Percentiles rank a stretch among this genome's conserved stretches.
Conservation (phyloP, 139 green algal species). For the Spirogloea muscicola region DNA sequence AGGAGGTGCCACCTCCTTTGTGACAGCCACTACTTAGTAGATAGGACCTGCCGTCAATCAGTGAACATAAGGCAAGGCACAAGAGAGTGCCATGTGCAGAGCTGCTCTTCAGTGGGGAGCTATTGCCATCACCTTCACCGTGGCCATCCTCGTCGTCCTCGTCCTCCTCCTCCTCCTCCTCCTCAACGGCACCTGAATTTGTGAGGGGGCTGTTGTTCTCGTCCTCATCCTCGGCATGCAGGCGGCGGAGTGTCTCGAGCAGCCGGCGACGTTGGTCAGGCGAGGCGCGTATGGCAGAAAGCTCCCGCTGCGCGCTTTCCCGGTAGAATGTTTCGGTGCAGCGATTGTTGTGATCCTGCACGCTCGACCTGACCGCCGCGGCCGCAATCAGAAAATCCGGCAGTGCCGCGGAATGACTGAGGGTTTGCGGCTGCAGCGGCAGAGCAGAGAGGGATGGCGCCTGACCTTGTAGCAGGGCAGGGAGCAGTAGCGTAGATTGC, state of each 20-base stretch:
- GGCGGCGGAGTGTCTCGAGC: neutral
- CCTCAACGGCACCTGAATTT: too few relatives aligned
- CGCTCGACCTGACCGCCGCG: neutral
- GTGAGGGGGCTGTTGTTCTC: too few relatives aligned
- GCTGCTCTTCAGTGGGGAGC: too few relatives aligned
- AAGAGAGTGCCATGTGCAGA: too few relatives aligned
- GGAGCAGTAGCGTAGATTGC: slow-evolving; percentile 72
- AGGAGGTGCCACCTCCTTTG: too few relatives aligned
- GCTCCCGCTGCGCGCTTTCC: neutral
- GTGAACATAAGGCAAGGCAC: too few relatives aligned
- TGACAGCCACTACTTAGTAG: too few relatives aligned
- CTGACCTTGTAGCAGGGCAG: slow-evolving; percentile 66
- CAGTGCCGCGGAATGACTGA: neutral
- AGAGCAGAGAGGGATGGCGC: neutral
- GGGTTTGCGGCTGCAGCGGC: neutral
- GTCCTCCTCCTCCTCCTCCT: too few relatives aligned
- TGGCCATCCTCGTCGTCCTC: too few relatives aligned
- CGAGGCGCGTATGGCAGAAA: neutral
- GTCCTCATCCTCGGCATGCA: neutral
- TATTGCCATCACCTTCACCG: too few relatives aligned
- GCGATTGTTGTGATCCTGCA: neutral
- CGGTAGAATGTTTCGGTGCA: slow-evolving; percentile 7
- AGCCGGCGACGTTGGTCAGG: neutral
- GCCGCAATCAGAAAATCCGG: neutral
- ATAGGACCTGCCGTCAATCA: too few relatives aligned